Conservation (phyloP, 306 rosid species). For the Mucuna pruriens region DNA sequence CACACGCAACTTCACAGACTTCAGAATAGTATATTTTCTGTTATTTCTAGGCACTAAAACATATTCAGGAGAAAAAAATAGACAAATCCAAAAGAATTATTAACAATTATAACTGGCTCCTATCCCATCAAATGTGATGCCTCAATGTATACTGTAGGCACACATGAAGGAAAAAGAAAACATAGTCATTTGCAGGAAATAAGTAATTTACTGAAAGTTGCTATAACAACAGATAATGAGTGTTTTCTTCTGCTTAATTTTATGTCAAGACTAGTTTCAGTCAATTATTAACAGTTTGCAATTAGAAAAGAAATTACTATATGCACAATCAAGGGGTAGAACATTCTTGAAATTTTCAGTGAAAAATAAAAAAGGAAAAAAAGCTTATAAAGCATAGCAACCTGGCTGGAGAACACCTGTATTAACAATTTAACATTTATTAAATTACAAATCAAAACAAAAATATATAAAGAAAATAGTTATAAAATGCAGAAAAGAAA, state of each 20-base stretch:
- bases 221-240: background rate
- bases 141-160: background rate
- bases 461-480: background rate
- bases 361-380: background rate
- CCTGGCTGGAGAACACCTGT: background rate
- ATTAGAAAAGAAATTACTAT: background rate
- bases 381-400: background rate
- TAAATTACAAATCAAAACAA: constrained; percentile 9
- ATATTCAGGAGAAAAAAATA: background rate
- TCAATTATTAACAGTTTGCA: constrained; percentile 6
- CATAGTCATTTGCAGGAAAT: background rate
- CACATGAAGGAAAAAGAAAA: background rate
- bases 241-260: background rate
- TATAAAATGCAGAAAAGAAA: constrained; percentile 19
- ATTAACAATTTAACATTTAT: background rate
- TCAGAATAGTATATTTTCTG: background rate
- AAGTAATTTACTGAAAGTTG: background rate
- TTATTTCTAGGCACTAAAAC: constrained; percentile 8
- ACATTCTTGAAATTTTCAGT: background rate
- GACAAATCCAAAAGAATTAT: background rate
- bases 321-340: background rate
- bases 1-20: background rate
- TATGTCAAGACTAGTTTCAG: background rate
- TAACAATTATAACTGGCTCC: constrained; percentile 14
- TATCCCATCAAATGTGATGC: background rate